Percentiles rank a stretch among this genome's conserved stretches.
Conservation (phyloP, 2,329 filamentous ascomycete species). For the Aphanoascus verrucosus region DNA sequence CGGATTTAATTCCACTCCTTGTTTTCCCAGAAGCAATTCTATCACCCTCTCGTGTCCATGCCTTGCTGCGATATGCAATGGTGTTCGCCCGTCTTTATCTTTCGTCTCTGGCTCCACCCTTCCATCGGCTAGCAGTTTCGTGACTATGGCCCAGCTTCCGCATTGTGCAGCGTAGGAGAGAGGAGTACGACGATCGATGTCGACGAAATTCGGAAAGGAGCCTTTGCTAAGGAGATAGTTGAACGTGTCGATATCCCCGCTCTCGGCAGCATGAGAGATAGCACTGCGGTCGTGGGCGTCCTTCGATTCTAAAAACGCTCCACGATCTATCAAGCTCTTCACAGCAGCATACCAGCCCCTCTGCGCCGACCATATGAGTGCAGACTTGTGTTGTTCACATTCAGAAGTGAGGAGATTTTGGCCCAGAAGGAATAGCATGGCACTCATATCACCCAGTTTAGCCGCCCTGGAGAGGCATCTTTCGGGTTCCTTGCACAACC, state of each 20-base stretch:
- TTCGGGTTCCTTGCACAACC: background rate
- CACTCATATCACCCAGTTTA: slow-evolving; percentile 1
- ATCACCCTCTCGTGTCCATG: background rate
- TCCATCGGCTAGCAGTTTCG: slow-evolving; percentile 10
- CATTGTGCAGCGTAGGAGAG: slow-evolving; percentile 10
- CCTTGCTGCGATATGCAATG: slow-evolving; percentile 6
- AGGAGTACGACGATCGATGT: slow-evolving; percentile 3
- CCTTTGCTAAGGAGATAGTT: slow-evolving; percentile 6
- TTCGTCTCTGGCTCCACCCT: slow-evolving; percentile 5
- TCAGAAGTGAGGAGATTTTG: background rate
- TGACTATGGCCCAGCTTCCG: slow-evolving; percentile 9
- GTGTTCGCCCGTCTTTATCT: slow-evolving; percentile 1
- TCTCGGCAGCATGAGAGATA: slow-evolving; percentile 8
- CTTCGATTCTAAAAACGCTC: slow-evolving; percentile 9
- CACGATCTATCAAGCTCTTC: slow-evolving; percentile 9
- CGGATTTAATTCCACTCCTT: background rate
- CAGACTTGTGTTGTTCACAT: background rate
- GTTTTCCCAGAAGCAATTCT: background rate
- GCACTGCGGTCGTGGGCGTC: slow-evolving; percentile 2
- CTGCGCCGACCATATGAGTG: slow-evolving; percentile 10
- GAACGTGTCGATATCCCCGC: slow-evolving; percentile 10
- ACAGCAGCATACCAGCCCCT: slow-evolving; percentile 13
- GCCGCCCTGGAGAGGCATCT: slow-evolving; percentile 1
- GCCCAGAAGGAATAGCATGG: background rate
- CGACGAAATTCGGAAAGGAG: slow-evolving; percentile 2